Conservation (phyloP, 768 basidiomycete genomes). For the Lenzites betulinus region DNA sequence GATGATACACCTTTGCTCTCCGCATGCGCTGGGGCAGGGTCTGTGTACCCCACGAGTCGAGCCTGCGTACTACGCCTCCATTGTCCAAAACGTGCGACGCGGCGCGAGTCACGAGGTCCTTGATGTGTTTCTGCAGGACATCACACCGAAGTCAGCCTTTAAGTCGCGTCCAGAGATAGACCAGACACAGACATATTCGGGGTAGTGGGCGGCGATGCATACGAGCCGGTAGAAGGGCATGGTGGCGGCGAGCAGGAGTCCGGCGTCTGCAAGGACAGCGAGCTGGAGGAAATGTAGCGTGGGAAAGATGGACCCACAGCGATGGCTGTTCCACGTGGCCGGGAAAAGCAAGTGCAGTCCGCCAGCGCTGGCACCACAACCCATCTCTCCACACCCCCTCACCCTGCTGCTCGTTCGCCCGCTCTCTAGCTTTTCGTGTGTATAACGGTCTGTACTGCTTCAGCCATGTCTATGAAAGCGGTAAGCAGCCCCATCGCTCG, state of each 20-base stretch:
- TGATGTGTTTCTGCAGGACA: slow-evolving; percentile 64
- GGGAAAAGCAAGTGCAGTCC: slow-evolving; percentile 7
- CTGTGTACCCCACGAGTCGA: slow-evolving; percentile 74
- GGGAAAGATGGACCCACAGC: slow-evolving; percentile 20
- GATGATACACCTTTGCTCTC: slow-evolving; percentile 55
- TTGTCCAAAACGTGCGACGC: slow-evolving; percentile 70
- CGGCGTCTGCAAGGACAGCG: not conserved
- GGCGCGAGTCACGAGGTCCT: slow-evolving; percentile 69
- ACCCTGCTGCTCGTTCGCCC: not conserved
- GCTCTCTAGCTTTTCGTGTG: slow-evolving; percentile 5
- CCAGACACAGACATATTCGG: slow-evolving; percentile 60
- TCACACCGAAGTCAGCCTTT: not conserved
- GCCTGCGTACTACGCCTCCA: slow-evolving; percentile 81
- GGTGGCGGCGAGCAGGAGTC: slow-evolving; percentile 19
- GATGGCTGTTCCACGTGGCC: slow-evolving; percentile 10
- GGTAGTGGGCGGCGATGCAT: slow-evolving; percentile 77
- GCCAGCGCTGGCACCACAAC: slow-evolving; percentile 12
- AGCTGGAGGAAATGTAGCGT: slow-evolving; percentile 17
- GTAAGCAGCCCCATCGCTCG: slow-evolving; percentile 44
- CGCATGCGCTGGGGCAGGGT: slow-evolving; percentile 77
- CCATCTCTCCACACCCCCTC: slow-evolving; percentile 2
- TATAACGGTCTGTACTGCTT: not conserved
- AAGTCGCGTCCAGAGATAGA: not conserved
- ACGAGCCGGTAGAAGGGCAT: slow-evolving; percentile 92
- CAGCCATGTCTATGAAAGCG: slow-evolving; percentile 72